Conservation (phyloP, 2,329 filamentous ascomycete genomes). For the Dryadomyces quercivorus region DNA sequence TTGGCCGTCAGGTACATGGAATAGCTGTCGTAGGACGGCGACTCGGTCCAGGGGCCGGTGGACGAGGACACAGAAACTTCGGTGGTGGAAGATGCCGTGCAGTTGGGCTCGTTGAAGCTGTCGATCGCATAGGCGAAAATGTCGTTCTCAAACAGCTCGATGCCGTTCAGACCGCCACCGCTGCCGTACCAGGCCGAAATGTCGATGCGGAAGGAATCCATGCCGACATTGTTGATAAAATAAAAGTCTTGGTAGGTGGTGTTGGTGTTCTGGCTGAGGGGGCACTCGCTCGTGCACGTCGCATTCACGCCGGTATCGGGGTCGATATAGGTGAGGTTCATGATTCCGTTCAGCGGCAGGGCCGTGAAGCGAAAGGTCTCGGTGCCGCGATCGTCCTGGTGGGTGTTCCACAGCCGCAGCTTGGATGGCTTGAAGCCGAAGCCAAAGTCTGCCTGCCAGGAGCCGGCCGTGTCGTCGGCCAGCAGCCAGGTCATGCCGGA, state of each 20-base stretch:
- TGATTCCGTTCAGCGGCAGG: constrained; percentile 77
- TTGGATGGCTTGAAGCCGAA: constrained; percentile 83
- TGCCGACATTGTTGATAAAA: constrained; percentile 79
- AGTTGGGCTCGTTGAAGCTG: constrained; percentile 79
- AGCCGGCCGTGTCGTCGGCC: constrained; percentile 60
- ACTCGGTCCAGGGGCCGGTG: constrained; percentile 63
- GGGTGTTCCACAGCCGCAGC: constrained; percentile 78
- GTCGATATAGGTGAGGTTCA: constrained; percentile 90
- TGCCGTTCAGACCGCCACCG: constrained; percentile 73
- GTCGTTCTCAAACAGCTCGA: constrained; percentile 78
- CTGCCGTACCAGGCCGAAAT: constrained; percentile 77
- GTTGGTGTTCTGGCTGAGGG: constrained; percentile 59
- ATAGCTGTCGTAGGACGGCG: constrained; percentile 54
- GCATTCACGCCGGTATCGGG: constrained; percentile 52
- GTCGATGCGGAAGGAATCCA: constrained; percentile 77
- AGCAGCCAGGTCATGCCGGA: constrained; percentile 76
- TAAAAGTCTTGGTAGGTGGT: constrained; percentile 74
- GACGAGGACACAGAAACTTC: constrained; percentile 50
- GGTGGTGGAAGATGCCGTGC: constrained; percentile 50
- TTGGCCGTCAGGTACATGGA: constrained; percentile 66
- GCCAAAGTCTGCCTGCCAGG: constrained; percentile 70
- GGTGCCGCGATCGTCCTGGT: constrained; percentile 71
- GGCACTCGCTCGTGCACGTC: constrained; percentile 72
- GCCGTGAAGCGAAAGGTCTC: constrained; percentile 81
- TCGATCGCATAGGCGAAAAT: constrained; percentile 77